A percentile compares a stretch with the other conserved stretches of the same genome.
Conservation (phyloP, 2,329 filamentous ascomycete genomes). For the Plectosphaerella sp. region DNA sequence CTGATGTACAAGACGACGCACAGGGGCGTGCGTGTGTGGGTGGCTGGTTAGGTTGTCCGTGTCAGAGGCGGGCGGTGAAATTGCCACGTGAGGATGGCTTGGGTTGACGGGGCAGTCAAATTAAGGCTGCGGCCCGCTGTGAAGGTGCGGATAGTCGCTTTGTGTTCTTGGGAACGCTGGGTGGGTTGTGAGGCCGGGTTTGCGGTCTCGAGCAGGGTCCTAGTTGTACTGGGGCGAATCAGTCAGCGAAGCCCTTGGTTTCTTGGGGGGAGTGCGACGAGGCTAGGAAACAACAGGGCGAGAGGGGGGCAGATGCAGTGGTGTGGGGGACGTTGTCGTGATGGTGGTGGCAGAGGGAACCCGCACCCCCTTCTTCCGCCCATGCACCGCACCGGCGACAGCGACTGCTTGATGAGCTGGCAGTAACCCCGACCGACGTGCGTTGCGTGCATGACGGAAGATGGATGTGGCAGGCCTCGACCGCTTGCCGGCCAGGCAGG, state of each 20-base stretch:
- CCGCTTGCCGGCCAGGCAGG: conserved; percentile 40
- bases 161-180: not conserved
- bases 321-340: not conserved
- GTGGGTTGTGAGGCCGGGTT: conserved; percentile 12
- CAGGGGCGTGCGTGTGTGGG: conserved; percentile 1
- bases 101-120: not conserved
- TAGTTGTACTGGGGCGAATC: not conserved
- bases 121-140: conserved; percentile 3
- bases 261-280: conserved; percentile 22
- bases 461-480: conserved; percentile 43
- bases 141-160: not conserved
- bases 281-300: conserved; percentile 33
- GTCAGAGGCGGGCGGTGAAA: conserved; percentile 22
- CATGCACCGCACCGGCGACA: conserved; percentile 30
- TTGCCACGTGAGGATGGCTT: conserved; percentile 37
- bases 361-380: conserved; percentile 13
- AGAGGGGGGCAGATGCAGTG: conserved; percentile 25
- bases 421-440: conserved; percentile 16
- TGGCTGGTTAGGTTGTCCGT: conserved; percentile 25
- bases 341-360: conserved; percentile 18
- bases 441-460: conserved; percentile 55
- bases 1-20: conserved; percentile 36
- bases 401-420: conserved; percentile 46
- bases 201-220: conserved; percentile 2
- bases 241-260: no score